Evolutionary conservation across 805 yeast species (phyloP).

Genomic region (Kockiozyma suomiensis): DNA sequence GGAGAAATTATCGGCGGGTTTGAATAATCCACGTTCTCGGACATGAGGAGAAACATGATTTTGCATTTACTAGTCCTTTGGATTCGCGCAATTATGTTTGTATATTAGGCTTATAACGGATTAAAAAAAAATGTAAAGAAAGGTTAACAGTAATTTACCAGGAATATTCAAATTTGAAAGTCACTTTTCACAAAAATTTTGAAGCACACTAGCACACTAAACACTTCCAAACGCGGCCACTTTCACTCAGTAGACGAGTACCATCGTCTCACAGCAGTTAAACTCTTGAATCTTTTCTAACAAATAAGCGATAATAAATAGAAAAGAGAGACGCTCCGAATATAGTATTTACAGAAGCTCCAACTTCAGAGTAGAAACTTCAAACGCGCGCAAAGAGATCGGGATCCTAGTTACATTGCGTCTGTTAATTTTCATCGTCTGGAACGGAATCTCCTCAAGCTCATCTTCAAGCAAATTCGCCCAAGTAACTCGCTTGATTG

Average conservation of each 20-base stretch:
- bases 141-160: no score
- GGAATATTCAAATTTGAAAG: neutral
- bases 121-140: neutral
- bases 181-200: no score
- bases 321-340: neutral
- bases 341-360: conserved; percentile 34
- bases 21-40: conserved; percentile 58
- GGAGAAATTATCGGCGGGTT: conserved; percentile 72
- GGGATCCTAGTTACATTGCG: conserved; percentile 41
- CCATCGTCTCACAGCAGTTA: no score
- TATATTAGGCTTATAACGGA: conserved; percentile 2
- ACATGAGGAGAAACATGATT: neutral
- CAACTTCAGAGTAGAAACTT: conserved; percentile 66
- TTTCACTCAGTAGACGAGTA: no score
- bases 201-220: no score
- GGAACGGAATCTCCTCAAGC: conserved; percentile 40
- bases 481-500: conserved; percentile 57
- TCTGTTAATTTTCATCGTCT: conserved; percentile 26
- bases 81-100: neutral
- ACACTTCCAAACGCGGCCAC: no score
- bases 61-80: neutral
- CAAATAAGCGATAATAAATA: neutral
- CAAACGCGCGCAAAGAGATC: conserved; percentile 70
- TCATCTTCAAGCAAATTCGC: conserved; percentile 50
- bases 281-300: neutral